Evolutionary conservation across 2,329 filamentous ascomycete genomes (phyloP), one percentile per base, ranked within the genome.

Genomic region (Endocalyx cinctus): DNA sequence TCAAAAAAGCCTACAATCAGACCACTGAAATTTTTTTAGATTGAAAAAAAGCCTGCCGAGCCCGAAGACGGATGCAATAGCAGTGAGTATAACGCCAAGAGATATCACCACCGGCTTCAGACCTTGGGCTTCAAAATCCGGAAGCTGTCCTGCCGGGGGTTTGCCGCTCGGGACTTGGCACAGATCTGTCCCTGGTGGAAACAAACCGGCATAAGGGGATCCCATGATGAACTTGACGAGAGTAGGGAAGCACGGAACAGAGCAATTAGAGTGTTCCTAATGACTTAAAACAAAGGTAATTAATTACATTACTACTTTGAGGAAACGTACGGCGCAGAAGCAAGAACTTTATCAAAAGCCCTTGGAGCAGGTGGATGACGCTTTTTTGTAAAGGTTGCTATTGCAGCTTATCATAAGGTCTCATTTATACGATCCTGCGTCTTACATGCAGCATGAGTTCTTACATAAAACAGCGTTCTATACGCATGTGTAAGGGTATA

Each of bases 151-250:
- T 3, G 5, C 6, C 5, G 41, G 41, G 15, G 33, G 32, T 18
- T n/a, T 5, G 4, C 38, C 37, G 6, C 20, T 27, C 22, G 39
- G 39, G 10, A 42, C 25, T 23, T 25, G 29, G 23, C 39, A 42
- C 6, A 42, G 13, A 27, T 39, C 34, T 18, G 27, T 27, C 12
- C 39, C 39, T 16, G 39, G 36, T 10, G 39, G 39, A 12, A 42
- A 36, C 20, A 37, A 13, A 18, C n/a, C 35, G 23, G 27, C 35
- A 15, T n/a, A n/a, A n/a, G n/a, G n/a, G n/a, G n/a, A n/a, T n/a
- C n/a, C 17, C 33, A 34, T 34, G 26, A 17, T 29, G 33, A 18
- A 29, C 3, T 23, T 34, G 22, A 29, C 19, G 33, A 34, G 18
- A 17, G 13, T 25, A 22, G 4, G 19, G 27, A 34, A 29, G 27